Evolutionary conservation across 441 rosid species (phyloP).

Genomic region (Syzygium syzygioides): DNA sequence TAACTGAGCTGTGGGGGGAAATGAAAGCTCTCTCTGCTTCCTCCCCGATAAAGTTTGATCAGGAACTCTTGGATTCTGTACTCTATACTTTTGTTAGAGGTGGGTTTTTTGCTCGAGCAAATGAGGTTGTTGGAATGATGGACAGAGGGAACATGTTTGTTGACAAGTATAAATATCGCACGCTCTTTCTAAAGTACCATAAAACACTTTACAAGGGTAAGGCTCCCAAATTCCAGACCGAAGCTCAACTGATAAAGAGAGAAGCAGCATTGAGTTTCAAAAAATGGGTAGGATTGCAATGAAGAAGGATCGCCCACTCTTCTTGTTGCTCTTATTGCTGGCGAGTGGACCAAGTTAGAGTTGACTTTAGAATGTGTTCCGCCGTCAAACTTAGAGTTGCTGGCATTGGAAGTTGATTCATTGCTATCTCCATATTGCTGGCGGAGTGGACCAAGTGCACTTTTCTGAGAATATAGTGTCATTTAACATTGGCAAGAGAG

Average conservation of each 20-base stretch:
- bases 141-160: conserved; percentile 72
- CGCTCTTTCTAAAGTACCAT: conserved; percentile 83
- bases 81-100: conserved; percentile 87
- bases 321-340: not conserved
- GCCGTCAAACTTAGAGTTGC: not conserved
- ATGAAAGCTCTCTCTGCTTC: conserved; percentile 72
- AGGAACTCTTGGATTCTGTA: conserved; percentile 83
- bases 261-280: conserved; percentile 65
- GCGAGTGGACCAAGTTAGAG: too few species aligned
- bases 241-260: conserved; percentile 65
- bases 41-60: conserved; percentile 70
- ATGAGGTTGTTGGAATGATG: conserved; percentile 75
- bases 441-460: not conserved
- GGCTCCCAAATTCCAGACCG: conserved; percentile 78
- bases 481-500: not conserved
- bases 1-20: conserved; percentile 92
- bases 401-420: not conserved
- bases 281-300: conserved; percentile 71
- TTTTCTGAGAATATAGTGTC: not conserved
- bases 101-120: conserved; percentile 78
- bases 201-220: conserved; percentile 83
- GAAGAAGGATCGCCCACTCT: conserved; percentile 8
- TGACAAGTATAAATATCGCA: conserved; percentile 81
- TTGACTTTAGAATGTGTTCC: not conserved
- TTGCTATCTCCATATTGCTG: not conserved